Base-by-base conservation (phyloP, 306 rosid genomes). In the Inga leiocalycina region DNA sequence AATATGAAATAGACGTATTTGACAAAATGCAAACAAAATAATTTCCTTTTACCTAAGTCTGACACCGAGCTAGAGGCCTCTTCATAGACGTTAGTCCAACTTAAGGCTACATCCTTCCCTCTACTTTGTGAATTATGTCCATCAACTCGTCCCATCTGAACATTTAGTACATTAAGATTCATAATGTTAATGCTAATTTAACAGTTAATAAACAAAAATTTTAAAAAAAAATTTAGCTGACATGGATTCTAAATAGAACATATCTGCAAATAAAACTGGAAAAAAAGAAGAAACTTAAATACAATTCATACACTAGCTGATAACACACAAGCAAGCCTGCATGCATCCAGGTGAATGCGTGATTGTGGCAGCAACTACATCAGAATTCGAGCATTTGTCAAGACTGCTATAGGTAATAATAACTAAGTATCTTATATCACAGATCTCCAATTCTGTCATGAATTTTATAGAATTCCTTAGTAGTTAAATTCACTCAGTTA, bases 101-200 rank as follows among this genome's bases (percentile, higher is more conserved):
- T 76, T 74, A 92, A 89, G 57, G 91, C 87, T 51, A 85, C 44
- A 69, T 96, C 97, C 92, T 87, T 96, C 89, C 88, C 89, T 85
- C 81, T 82, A 80, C 37, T 85, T 22, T 88, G 93, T 49, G 89
- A 89, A 86, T 90, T 91, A 80, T 82, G 85, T 82, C 97, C 99
- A 88, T 94, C 98, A 84, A 85, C 90, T 69, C 97, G 98, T 67
- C 97, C 99, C 98, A 96, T 93, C 99, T 96, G 90, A 81, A 84
- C 57, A 89, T 82, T 32, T 66, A 37, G 65, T 82, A 78, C 85
- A 69, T 13, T 56, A 43, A 66, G 75, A 83, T 37, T 82, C 72
- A 67, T 74, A 43, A 51, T 65, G 68, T 69, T 32, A 78, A 39
- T 46, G 54, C 67, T 41, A 37, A 79, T 79, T 41, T 45, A 71